Evolutionary conservation across 1,139 yeast genomes (phyloP).

Genomic region (Saccharomyces hybrid): DNA sequence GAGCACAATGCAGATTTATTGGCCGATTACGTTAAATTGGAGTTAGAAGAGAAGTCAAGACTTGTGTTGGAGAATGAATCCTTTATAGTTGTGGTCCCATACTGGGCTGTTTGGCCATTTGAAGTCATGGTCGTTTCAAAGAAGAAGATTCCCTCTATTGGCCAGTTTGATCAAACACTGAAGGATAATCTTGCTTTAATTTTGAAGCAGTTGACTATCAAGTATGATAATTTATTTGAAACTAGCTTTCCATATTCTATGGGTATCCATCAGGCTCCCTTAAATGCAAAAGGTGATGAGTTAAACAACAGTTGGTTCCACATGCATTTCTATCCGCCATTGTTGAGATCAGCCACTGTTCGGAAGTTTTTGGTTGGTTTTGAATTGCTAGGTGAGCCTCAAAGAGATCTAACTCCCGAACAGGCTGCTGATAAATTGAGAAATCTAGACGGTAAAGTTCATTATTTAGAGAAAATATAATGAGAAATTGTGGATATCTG

Average conservation of each 20-base stretch:
- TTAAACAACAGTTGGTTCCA: slow-evolving; percentile 56
- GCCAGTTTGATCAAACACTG: slow-evolving; percentile 44
- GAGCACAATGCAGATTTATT: slow-evolving; percentile 45
- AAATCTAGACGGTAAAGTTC: slow-evolving; percentile 34
- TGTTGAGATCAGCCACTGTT: slow-evolving; percentile 66
- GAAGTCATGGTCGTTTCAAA: slow-evolving; percentile 59
- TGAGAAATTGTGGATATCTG: slow-evolving; percentile 38
- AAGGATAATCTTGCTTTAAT: slow-evolving; percentile 51
- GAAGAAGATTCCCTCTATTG: slow-evolving; percentile 45
- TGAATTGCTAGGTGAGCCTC: slow-evolving; percentile 74
- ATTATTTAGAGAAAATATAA: slow-evolving; percentile 39
- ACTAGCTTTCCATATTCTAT: slow-evolving; percentile 72
- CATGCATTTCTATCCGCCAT: slow-evolving; percentile 74
- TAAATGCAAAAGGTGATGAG: slow-evolving; percentile 37
- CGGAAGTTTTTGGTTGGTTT: slow-evolving; percentile 72
- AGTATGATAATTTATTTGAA: slow-evolving; percentile 64
- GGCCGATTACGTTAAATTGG: slow-evolving; percentile 59
- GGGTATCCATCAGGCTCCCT: slow-evolving; percentile 73
- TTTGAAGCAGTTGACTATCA: slow-evolving; percentile 48
- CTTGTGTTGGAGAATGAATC: slow-evolving; percentile 54
- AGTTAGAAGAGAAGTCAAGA: slow-evolving; percentile 45
- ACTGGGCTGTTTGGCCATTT: slow-evolving; percentile 83
- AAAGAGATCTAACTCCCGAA: slow-evolving; percentile 70
- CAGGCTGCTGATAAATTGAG: slow-evolving; percentile 58
- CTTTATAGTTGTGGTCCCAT: slow-evolving; percentile 70